Conservation (phyloP, 495 filamentous ascomycete genomes). For the Podospora australis region DNA sequence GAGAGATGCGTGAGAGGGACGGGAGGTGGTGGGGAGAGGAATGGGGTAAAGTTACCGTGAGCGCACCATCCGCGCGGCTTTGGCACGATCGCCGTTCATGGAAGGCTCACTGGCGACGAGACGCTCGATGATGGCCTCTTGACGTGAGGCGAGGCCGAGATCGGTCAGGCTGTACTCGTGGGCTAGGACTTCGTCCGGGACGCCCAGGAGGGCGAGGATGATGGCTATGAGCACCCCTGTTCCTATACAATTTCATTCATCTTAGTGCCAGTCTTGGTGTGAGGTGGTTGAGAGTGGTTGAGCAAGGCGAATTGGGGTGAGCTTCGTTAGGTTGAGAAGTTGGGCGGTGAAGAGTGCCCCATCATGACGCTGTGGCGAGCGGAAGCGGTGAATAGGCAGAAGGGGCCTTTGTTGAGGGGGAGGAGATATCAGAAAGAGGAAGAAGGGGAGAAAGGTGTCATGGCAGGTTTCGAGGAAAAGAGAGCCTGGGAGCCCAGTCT, state of each 20-base stretch:
- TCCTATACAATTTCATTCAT: no score
- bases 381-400: background rate
- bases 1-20: no score
- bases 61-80: conserved; percentile 46
- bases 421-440: no score
- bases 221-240: conserved; percentile 59
- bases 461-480: no score
- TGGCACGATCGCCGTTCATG: conserved; percentile 36
- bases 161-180: conserved; percentile 58
- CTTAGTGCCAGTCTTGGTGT: no score
- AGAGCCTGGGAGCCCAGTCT: no score
- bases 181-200: conserved; percentile 49
- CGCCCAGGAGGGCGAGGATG: conserved; percentile 51
- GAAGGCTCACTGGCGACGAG: conserved; percentile 34
- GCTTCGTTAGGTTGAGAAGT: no score
- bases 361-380: background rate
- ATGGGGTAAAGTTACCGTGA: conserved; percentile 33
- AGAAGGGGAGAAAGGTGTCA: no score
- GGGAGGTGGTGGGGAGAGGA: conserved; percentile 6
- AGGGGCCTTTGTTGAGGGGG: background rate
- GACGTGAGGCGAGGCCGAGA: conserved; percentile 41
- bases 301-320: conserved; percentile 2
- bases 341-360: no score
- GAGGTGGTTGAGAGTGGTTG: conserved; percentile 5
- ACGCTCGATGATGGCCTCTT: conserved; percentile 37